Evolutionary conservation across 202 grass and related monocot species (phyloP).

Genomic region (Elaeis oleifera): DNA sequence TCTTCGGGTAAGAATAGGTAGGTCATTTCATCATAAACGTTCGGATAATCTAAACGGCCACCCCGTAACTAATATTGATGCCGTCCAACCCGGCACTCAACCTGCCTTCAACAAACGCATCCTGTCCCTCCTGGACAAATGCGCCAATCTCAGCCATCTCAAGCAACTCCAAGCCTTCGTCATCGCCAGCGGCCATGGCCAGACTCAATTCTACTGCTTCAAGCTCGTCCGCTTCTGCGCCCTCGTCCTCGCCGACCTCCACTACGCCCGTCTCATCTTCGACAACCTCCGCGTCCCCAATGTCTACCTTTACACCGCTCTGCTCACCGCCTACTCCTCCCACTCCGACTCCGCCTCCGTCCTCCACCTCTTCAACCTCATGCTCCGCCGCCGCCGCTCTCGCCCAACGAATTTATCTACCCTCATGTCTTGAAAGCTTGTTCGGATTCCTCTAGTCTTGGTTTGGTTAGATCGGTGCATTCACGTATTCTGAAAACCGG

Average conservation of each 20-base stretch:
- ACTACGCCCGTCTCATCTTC: conserved; percentile 68
- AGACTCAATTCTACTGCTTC: conserved; percentile 59
- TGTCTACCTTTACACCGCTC: conserved; percentile 70
- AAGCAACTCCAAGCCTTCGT: conserved; percentile 69
- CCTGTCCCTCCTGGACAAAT: conserved; percentile 45
- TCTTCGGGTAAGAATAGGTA: too few relatives aligned
- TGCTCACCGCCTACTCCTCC: conserved; percentile 53
- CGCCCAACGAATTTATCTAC: conserved; percentile 70
- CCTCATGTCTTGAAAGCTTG: conserved; percentile 56
- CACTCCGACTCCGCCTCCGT: conserved; percentile 15
- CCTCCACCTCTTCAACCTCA: conserved; percentile 49
- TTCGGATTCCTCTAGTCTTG: conserved; percentile 13
- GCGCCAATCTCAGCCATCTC: conserved; percentile 50
- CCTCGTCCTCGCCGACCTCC: conserved; percentile 47
- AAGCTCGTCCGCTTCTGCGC: conserved; percentile 64
- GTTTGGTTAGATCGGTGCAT: conserved; percentile 43
- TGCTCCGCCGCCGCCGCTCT: conserved; percentile 41
- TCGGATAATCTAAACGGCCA: too few relatives aligned
- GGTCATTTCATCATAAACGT: too few relatives aligned
- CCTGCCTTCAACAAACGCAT: conserved; percentile 33
- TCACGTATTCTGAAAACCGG: conserved; percentile 38
- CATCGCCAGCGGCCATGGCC: conserved; percentile 38
- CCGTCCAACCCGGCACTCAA: not conserved
- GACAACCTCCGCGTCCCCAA: conserved; percentile 42
- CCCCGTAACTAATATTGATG: not conserved